Evolutionary conservation across 352 stramenopile species (phyloP), one percentile per base, ranked within the genome.

Genomic region (Phytophthora quininea): DNA sequence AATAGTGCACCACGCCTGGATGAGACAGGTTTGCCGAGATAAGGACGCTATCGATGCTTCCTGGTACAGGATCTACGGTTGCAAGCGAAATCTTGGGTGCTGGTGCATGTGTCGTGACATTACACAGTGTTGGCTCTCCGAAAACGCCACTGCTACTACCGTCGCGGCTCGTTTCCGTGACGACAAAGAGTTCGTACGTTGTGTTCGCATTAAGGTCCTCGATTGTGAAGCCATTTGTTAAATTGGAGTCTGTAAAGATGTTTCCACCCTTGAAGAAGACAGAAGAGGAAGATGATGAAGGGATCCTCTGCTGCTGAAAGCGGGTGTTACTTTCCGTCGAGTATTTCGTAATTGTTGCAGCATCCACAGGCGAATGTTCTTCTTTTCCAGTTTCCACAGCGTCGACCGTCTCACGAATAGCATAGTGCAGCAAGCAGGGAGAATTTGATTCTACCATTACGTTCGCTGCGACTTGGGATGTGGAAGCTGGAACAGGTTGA

Each of bases 1-100:
- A 86, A 59, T 92, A 94, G 58, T 93, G 84, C 8, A 95, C 56
- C 15, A 85, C 69, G 0, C 86, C 88, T 4, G 88, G 84, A 1
- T 79, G 58, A 15, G 88, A 89, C 11, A 93, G 43, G 54, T 95
- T 95, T 11, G 74, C 76, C 5, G 74, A 80, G 19, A 92, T 60
- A 1, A 87, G 50, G 4, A 92, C 76, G 24, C 73, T 81, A 55
- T 93, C 77, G 0, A 71, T 91, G 27, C 67, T 81, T 12, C 77
- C 74, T 6, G 71, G 54, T 0, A 69, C 56, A 5, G 88, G 75
- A 50, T 77, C 73, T 3, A 80, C 82, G 2, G 71, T 79, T 7
- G 81, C 81, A 32, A 89, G 79, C 19, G 92, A 59, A 46, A 96
- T 89, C 42, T 73, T 83, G 0, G 88, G 86, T 0, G 88, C 85